A percentile compares a stretch with the other conserved stretches of the same genome.
Evolutionary conservation across 257 asterid genomes (phyloP).

Genomic region (Verbena officinalis): DNA sequence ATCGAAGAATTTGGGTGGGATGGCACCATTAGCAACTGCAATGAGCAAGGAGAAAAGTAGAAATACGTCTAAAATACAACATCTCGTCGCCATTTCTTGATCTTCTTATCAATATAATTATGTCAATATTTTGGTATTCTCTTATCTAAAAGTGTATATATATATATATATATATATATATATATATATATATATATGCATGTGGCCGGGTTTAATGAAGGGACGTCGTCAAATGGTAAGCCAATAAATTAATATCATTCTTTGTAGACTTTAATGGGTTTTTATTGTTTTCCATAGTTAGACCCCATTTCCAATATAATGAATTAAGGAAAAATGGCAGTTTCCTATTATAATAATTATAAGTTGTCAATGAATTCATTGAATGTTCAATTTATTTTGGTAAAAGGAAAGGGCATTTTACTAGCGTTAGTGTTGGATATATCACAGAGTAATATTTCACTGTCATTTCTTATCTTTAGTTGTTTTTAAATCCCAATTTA

Average conservation of each 20-base stretch:
- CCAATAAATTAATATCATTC: slow-evolving; percentile 16
- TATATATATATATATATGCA: slow-evolving; percentile 29
- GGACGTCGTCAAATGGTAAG: slow-evolving; percentile 6
- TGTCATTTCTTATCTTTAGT: too few species aligned
- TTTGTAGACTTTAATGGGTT: slow-evolving; percentile 9
- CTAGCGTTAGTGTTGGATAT: too few species aligned
- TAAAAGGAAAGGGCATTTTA: slow-evolving; percentile 2
- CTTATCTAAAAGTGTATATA: too few species aligned
- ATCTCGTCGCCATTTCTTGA: too few species aligned
- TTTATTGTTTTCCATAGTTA: slow-evolving; percentile 19
- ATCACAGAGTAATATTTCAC: too few species aligned
- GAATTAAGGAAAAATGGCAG: background rate
- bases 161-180: too few species aligned
- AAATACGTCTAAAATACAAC: too few species aligned
- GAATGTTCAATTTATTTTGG: slow-evolving; percentile 3
- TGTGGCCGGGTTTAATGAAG: slow-evolving; percentile 8
- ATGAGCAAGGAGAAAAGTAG: too few species aligned
- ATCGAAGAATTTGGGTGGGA: slow-evolving; percentile 33
- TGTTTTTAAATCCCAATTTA: too few species aligned
- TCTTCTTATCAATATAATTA: too few species aligned
- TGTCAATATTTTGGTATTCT: too few species aligned
- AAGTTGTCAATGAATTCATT: background rate
- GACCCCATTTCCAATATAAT: slow-evolving; percentile 12
- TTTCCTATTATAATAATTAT: background rate
- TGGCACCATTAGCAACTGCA: too few species aligned